Percentiles rank a stretch among this genome's conserved stretches.
phyloP scores from a whole-genome alignment of 768 basidiomycete species.

The Termitomyces sp. region DNA sequence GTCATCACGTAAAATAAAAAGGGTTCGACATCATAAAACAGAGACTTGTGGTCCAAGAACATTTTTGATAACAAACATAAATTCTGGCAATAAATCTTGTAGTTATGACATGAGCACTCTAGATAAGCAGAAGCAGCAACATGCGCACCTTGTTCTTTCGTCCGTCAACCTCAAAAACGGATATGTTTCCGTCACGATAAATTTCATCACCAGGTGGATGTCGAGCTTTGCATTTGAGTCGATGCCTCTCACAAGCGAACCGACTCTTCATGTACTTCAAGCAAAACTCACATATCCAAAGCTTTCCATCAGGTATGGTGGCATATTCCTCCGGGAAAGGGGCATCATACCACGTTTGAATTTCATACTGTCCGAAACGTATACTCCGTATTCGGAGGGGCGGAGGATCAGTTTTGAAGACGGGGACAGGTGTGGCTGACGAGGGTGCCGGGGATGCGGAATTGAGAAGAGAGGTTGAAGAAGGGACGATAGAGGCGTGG shows the following conservation, averaged over 20 bases:
- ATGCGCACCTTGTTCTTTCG: slow-evolving; percentile 83
- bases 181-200: slow-evolving; percentile 82
- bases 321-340: slow-evolving; percentile 98
- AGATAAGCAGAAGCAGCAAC: not conserved
- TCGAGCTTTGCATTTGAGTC: slow-evolving; percentile 91
- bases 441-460: slow-evolving; percentile 31
- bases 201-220: slow-evolving; percentile 99
- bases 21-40: slow-evolving; percentile 99
- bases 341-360: slow-evolving; percentile 98
- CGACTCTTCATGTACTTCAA: slow-evolving; percentile 96
- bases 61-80: slow-evolving; percentile 96
- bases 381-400: slow-evolving; percentile 77
- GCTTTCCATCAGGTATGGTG: slow-evolving; percentile 79
- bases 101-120: slow-evolving; percentile 7
- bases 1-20: slow-evolving; percentile 99
- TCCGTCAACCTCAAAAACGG: slow-evolving; percentile 97
- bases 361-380: slow-evolving; percentile 86
- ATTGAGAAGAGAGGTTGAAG: slow-evolving; percentile 34
- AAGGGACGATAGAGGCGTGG: slow-evolving; percentile 28
- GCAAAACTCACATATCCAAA: slow-evolving; percentile 99
- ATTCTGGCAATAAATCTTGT: slow-evolving; percentile 96
- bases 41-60: slow-evolving; percentile 98
- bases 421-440: slow-evolving; percentile 25
- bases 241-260: slow-evolving; percentile 81
- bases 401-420: slow-evolving; percentile 26